Percentiles rank a stretch among this genome's conserved stretches.
These are phyloP conservation scores for Linanthus parryae DNA, from an alignment of 148 eudicot species.

Conservation along the genomic window DNA sequence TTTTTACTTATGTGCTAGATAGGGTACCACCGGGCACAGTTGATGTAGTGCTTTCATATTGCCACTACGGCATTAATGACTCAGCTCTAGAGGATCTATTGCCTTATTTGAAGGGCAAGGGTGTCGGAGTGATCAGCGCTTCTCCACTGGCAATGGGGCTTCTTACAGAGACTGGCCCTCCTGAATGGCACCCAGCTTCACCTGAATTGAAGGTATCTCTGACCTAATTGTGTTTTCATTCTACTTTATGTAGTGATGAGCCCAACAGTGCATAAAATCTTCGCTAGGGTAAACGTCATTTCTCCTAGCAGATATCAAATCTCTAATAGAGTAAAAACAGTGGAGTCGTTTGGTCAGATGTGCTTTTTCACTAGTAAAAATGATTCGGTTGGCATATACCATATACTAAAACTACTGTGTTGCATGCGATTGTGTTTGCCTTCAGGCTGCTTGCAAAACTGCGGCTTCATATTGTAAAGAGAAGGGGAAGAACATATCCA, in stretches of 20 bases:
- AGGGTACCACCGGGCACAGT: slow-evolving; percentile 80
- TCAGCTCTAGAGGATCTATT: slow-evolving; percentile 73
- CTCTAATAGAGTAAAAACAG: too few species aligned
- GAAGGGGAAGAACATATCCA: slow-evolving; percentile 74
- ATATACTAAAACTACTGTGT: neutral
- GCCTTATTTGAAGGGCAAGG: slow-evolving; percentile 90
- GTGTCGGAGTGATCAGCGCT: slow-evolving; percentile 92
- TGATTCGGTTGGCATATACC: neutral
- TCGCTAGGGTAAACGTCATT: too few species aligned
- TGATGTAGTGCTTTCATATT: slow-evolving; percentile 89
- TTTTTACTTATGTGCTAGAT: slow-evolving; percentile 87
- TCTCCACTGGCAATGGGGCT: slow-evolving; percentile 99
- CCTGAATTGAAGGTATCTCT: slow-evolving; percentile 71
- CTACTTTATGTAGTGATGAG: neutral
- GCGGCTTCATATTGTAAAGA: slow-evolving; percentile 79
- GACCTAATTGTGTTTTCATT: neutral
- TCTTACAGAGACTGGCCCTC: slow-evolving; percentile 91
- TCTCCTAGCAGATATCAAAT: too few species aligned
- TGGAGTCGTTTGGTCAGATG: neutral
- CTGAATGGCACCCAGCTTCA: slow-evolving; percentile 99
- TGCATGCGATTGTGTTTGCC: slow-evolving; percentile 1
- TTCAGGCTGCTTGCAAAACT: slow-evolving; percentile 78
- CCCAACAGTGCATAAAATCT: too few species aligned
- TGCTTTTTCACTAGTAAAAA: neutral
- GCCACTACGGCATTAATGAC: slow-evolving; percentile 85